Base-by-base conservation (phyloP, 176 grass and related monocot genomes). In the Typha latifolia region DNA sequence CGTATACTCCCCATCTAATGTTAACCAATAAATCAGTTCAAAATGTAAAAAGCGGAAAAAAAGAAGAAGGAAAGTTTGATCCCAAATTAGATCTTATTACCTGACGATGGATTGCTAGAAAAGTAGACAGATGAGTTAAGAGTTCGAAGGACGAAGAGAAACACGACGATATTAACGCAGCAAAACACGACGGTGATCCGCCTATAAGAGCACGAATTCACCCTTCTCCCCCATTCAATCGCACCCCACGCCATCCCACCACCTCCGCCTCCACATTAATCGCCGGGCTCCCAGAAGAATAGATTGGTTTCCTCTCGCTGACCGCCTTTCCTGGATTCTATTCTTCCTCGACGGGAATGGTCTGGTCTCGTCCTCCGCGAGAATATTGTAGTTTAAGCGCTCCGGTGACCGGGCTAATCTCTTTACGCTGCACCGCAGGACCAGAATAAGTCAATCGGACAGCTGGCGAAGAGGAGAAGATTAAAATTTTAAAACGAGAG, bases 61-160 rank as follows among this genome's bases (percentile, higher is more conserved):
- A 67, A 72, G 49, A 22, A 31, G 32, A 9, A 43, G 66, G 15
- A 16, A 47, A 26, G 31, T 49, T n/a, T 21, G 26, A 32, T 27
- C 16, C 19, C 49, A 66, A 65, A 50, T 8, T 34, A 50, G 71
- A 69, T 55, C 29, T 48, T 47, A 10, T 53, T 24, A 76, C 73
- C 73, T 27, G 73, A 37, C 6, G 27, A 15, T 7, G 74, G 68
- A 77, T 34, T 3, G 8, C 77, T 64, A 1, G 51, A 31, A 47
- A 53, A 48, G 62, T 69, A 67, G 48, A 52, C 26, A 18, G 73
- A 73, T 21, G 78, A 73, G 56, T 82, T 85, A 66, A 90, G 74
- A 77, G 81, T 85, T 68, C 88, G 84, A 19, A 99, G 81, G 72
- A 99, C 84, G 49, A 99, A 64, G 52, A 99, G 77, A 43, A 79